Evolutionary conservation across 768 basidiomycete genomes (phyloP), one percentile per base, ranked within the genome.

Genomic region (Phaeotremella skinneri): DNA sequence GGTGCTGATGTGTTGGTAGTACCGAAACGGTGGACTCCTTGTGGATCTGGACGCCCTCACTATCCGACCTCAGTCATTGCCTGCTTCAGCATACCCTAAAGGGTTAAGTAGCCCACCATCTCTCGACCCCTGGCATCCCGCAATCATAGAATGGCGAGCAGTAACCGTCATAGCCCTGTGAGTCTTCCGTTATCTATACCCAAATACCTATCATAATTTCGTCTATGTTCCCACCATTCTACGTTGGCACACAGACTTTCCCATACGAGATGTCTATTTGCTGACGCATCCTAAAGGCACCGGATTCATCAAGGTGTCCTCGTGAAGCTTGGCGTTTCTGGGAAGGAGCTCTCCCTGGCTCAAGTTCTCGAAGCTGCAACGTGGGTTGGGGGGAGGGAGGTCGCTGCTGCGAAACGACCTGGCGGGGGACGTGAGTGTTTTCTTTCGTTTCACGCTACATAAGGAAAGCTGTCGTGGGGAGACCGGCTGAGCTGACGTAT

Each of bases 361-460:
- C 94, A 97, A 74, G 85, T 97, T 0, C 80, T 99, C 31, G 94
- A 98, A 78, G 86, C 87, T 51, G 93, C 92, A 1, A 98, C 92
- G 0, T 99, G 94, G 94, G 94, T 93, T 72, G 91, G 91, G 1
- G 94, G 94, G 2, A 81, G 94, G 3, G 91, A 94, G 78, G 89
- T 97, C 37, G 94, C 94, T 2, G 88, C 85, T 73, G 76, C 81
- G 73, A 85, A 83, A 74, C 79, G 93, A 3, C 87, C 86, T 0
- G 85, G 88, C 5, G 91, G 91, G 0, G 77, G 78, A 25, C 90
- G 69, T 73, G 59, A 67, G 61, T 67, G 4, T n/a, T 39, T 39
- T 39, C 37, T n/a, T n/a, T n/a, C n/a, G n/a, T n/a, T 39, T n/a
- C 9, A 9, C n/a, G n/a, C n/a, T n/a, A n/a, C n/a, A n/a, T n/a